Evolutionary conservation across 208 protist species (phyloP).

Genomic region (Trypanosoma brucei): DNA sequence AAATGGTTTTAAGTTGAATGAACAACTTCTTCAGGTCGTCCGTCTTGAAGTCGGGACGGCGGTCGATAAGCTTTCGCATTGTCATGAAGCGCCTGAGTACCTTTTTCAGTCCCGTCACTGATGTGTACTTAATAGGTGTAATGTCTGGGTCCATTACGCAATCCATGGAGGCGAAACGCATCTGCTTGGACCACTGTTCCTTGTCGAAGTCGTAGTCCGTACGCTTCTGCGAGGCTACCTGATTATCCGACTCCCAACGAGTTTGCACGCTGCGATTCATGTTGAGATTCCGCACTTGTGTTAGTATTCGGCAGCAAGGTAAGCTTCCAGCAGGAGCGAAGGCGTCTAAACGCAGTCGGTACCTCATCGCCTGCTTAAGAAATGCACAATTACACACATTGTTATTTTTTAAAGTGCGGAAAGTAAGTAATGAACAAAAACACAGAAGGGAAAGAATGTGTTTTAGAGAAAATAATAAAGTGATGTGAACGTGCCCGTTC

Average conservation of each 20-base stretch:
- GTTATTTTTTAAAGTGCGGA: too few species aligned
- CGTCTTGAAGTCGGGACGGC: constrained; percentile 75
- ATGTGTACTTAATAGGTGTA: constrained; percentile 77
- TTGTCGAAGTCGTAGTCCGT: constrained; percentile 92
- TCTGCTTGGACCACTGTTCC: constrained; percentile 91
- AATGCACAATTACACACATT: too few species aligned
- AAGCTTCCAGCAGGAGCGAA: neutral
- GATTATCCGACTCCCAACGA: constrained; percentile 70
- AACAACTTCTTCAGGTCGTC: constrained; percentile 70
- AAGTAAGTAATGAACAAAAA: too few species aligned
- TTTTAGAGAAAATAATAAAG: too few species aligned
- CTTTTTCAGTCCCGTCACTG: constrained; percentile 60
- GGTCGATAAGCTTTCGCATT: constrained; percentile 82
- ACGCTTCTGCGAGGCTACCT: constrained; percentile 59
- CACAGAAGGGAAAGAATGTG: too few species aligned
- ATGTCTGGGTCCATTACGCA: constrained; percentile 91
- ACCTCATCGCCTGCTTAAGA: constrained; percentile 7
- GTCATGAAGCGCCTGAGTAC: constrained; percentile 81
- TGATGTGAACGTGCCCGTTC: too few species aligned
- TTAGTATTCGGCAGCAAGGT: neutral
- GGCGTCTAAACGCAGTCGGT: neutral
- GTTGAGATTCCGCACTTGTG: constrained; percentile 48
- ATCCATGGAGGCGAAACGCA: constrained; percentile 89
- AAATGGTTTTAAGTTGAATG: constrained; percentile 64
- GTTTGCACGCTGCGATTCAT: constrained; percentile 88